A percentile compares a stretch with the other conserved stretches of the same genome.
Evolutionary conservation across 768 basidiomycete species (phyloP).

Genomic region (Serendipita sp.): DNA sequence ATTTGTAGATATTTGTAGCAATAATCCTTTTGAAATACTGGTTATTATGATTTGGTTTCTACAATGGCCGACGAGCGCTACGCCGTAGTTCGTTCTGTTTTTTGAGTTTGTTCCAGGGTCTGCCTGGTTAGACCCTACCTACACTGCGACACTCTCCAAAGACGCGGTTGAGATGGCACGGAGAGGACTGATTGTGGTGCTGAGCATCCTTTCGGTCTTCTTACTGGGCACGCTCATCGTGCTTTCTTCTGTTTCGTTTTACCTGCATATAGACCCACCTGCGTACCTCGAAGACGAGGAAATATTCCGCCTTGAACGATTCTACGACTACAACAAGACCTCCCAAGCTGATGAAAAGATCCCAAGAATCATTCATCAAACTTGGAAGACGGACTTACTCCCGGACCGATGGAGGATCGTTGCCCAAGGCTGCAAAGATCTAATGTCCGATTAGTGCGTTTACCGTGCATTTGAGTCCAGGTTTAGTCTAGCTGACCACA

Average conservation of each 20-base stretch:
- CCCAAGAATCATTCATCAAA: slow-evolving; percentile 91
- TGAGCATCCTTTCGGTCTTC: slow-evolving; percentile 51
- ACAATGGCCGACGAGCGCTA: no score
- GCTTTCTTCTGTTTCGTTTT: slow-evolving; percentile 79
- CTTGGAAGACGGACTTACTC: slow-evolving; percentile 85
- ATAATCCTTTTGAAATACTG: no score
- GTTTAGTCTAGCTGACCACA: slow-evolving; percentile 5
- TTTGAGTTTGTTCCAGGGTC: slow-evolving; percentile 7
- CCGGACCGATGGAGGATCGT: slow-evolving; percentile 67
- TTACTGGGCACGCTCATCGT: slow-evolving; percentile 81
- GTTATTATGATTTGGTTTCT: no score
- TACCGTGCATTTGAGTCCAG: slow-evolving; percentile 3
- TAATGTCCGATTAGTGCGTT: slow-evolving; percentile 93
- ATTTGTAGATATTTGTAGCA: background rate
- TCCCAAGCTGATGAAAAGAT: slow-evolving; percentile 52
- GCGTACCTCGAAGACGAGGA: slow-evolving; percentile 72
- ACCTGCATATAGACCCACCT: slow-evolving; percentile 59
- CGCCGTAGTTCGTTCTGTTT: no score
- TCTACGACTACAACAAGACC: slow-evolving; percentile 28
- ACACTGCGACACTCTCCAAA: slow-evolving; percentile 8
- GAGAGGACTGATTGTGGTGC: slow-evolving; percentile 30
- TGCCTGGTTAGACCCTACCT: slow-evolving; percentile 12
- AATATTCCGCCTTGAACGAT: slow-evolving; percentile 20
- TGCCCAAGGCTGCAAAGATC: slow-evolving; percentile 69
- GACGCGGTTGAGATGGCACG: slow-evolving; percentile 22